Evolutionary conservation across 2,329 filamentous ascomycete species (phyloP), one percentile per base, ranked within the genome.

Genomic region (Shiraia bambusicola): DNA sequence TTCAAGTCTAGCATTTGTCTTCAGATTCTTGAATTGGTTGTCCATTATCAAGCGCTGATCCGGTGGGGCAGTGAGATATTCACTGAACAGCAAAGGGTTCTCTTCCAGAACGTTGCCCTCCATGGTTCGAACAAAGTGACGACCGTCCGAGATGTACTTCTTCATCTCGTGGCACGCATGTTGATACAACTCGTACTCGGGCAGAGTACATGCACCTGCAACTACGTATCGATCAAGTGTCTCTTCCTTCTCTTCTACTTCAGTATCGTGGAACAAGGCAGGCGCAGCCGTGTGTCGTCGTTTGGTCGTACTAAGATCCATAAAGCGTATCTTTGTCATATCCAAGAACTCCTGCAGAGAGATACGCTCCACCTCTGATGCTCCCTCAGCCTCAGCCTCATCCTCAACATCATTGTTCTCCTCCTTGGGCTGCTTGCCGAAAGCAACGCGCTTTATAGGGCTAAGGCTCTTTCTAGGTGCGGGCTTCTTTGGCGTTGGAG

Each of bases 301-400:
- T 66, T 97, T 97, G 1, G 91, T 96, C 0, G 92, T 95, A n/a
- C 86, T 95, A 35, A 98, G 76, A 65, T 98, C 93, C 87, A 98
- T 96, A 72, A 98, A 98, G 39, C 91, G 88, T 59, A 98, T 95
- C 45, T 88, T 94, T 2, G 92, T 96, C 82, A 95, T 84, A 49
- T 94, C 88, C 31, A 98, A 73, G 70, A 98, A 98, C 38, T 95
- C 87, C 56, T 95, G 89, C 3, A 98, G 76, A 32, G 91, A 86
- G 39, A 95, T 90, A 15, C 77, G 78, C 17, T 84, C 79, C 14
- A 78, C 76, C 12, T 67, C 60, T 15, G 63, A 65, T n/a, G 47
- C 36, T 4, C 54, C 51, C 12, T 58, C 53, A 5, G 48, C 51
- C 12, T 58, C 53, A 5, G 48, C 47, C 11, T 40, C 45, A 6